phyloP scores from a whole-genome alignment of 768 basidiomycete species.

The Tylopilus rubrobrunneus region DNA sequence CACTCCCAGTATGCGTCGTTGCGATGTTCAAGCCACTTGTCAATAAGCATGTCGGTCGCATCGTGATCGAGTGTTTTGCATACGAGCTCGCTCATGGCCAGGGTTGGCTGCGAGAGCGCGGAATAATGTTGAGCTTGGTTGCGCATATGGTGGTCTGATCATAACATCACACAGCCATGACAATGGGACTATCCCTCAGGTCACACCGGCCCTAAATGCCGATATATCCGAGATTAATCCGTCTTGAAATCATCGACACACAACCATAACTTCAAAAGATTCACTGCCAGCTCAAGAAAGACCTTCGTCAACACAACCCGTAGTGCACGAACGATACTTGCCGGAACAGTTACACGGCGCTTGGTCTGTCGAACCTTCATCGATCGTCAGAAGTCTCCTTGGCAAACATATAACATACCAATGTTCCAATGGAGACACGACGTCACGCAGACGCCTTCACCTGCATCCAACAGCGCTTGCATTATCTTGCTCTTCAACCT shows the following conservation, averaged over 20 bases:
- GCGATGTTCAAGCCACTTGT: slow-evolving; percentile 79
- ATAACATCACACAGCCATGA: neutral
- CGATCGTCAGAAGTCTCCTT: neutral
- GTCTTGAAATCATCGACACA: neutral
- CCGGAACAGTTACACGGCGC: neutral
- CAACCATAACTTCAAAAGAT: neutral
- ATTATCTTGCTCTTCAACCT: slow-evolving; percentile 14
- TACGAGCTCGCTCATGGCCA: slow-evolving; percentile 75
- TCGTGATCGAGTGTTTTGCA: slow-evolving; percentile 76
- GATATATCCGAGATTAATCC: slow-evolving; percentile 8
- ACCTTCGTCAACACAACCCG: neutral
- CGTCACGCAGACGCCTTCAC: slow-evolving; percentile 17
- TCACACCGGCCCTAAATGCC: slow-evolving; percentile 27
- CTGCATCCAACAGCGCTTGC: slow-evolving; percentile 5
- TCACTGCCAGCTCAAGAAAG: neutral
- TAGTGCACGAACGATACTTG: slow-evolving; percentile 8
- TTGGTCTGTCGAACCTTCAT: slow-evolving; percentile 6
- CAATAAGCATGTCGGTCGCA: slow-evolving; percentile 73
- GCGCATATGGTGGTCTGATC: slow-evolving; percentile 22
- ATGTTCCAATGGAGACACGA: slow-evolving; percentile 18
- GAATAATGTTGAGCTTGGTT: slow-evolving; percentile 45
- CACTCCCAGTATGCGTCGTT: slow-evolving; percentile 75
- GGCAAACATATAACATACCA: slow-evolving; percentile 4
- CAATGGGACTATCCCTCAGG: neutral
- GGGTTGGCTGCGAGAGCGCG: slow-evolving; percentile 58